phyloP scores from a whole-genome alignment of 208 protist species.

The Leishmania braziliensis region DNA sequence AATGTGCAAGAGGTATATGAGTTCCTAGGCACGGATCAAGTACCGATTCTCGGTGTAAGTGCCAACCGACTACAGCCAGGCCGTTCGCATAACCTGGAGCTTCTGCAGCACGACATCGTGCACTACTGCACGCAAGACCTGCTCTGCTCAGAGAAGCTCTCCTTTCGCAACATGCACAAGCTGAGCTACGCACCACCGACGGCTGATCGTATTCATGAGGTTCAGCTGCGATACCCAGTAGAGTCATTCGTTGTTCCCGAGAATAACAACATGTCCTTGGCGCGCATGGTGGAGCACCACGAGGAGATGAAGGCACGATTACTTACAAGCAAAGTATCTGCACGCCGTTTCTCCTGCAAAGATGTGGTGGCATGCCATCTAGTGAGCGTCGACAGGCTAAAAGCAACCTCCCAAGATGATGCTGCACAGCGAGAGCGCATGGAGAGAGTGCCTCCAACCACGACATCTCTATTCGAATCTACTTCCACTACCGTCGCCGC shows the following conservation, averaged over 20 bases:
- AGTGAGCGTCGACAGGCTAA: slow-evolving; percentile 10
- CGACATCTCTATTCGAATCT: slow-evolving; percentile 16
- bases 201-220: slow-evolving; percentile 52
- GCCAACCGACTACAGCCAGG: slow-evolving; percentile 55
- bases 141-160: slow-evolving; percentile 44
- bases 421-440: slow-evolving; percentile 2
- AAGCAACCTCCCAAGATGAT: slow-evolving; percentile 2
- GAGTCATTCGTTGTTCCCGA: slow-evolving; percentile 81
- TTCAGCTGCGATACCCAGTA: slow-evolving; percentile 77
- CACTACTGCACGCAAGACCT: slow-evolving; percentile 72
- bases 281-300: slow-evolving; percentile 67
- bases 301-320: slow-evolving; percentile 51
- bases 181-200: slow-evolving; percentile 87
- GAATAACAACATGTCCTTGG: slow-evolving; percentile 72
- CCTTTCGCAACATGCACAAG: slow-evolving; percentile 52
- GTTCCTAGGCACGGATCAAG: slow-evolving; percentile 69
- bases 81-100: slow-evolving; percentile 62
- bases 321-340: slow-evolving; percentile 28
- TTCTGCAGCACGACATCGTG: slow-evolving; percentile 83
- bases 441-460: slow-evolving; percentile 6
- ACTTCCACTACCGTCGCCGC: background rate
- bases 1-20: slow-evolving; percentile 63
- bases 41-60: slow-evolving; percentile 76
- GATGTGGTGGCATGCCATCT: slow-evolving; percentile 46
- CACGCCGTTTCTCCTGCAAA: slow-evolving; percentile 37